These are phyloP conservation scores for Penicillium malachiteum DNA, from an alignment of 495 filamentous ascomycete genomes.

Conservation along the genomic window DNA sequence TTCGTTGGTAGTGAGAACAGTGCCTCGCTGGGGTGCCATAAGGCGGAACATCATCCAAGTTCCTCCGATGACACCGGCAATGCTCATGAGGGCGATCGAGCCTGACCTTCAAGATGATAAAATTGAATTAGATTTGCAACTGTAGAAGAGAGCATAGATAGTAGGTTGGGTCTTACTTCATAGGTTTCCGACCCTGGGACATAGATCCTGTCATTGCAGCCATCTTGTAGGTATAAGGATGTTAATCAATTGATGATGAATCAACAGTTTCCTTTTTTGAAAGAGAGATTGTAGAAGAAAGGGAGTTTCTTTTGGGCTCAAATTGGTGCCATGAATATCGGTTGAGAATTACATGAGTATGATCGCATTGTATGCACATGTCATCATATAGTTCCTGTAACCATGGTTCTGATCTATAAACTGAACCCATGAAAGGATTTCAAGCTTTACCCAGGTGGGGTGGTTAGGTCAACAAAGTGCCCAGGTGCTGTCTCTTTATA, in stretches of 20 bases:
- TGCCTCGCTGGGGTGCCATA: slow-evolving; percentile 12
- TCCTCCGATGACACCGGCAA: slow-evolving; percentile 19
- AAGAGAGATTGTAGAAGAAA: too few species aligned
- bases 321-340: too few species aligned
- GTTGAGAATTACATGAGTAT: too few species aligned
- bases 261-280: too few species aligned
- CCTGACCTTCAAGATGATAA: slow-evolving; percentile 10
- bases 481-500: too few species aligned
- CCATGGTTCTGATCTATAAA: too few species aligned
- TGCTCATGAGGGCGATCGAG: slow-evolving; percentile 19
- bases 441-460: too few species aligned
- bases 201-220: background rate
- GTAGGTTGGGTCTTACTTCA: slow-evolving; percentile 1
- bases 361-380: too few species aligned
- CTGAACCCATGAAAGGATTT: too few species aligned
- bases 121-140: background rate
- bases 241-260: background rate
- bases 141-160: background rate
- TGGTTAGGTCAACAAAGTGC: too few species aligned
- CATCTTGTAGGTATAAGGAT: background rate
- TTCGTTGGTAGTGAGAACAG: slow-evolving; percentile 7
- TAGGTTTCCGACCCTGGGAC: background rate
- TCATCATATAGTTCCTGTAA: too few species aligned
- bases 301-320: too few species aligned
- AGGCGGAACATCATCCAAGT: slow-evolving; percentile 16